Evolutionary conservation across 2,329 filamentous ascomycete genomes (phyloP).

Genomic region (Sporothrix euskadiensis): DNA sequence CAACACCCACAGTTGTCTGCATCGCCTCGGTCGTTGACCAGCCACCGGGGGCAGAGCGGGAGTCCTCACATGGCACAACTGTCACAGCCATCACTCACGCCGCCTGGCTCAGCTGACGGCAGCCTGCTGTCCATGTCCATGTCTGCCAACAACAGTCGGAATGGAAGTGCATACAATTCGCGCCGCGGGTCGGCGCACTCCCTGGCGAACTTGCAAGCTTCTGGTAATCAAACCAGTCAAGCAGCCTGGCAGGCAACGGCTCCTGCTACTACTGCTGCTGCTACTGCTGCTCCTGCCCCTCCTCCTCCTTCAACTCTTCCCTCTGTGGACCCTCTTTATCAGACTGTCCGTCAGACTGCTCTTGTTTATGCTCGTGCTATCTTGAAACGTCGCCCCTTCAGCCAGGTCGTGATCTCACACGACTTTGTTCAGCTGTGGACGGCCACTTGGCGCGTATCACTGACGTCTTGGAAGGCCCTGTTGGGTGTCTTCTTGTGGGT

Average conservation of each 20-base stretch:
- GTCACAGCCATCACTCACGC: not conserved
- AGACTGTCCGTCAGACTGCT: constrained; percentile 49
- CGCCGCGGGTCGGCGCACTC: not conserved
- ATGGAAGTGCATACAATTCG: not conserved
- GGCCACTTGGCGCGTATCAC: constrained; percentile 49
- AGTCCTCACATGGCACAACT: not conserved
- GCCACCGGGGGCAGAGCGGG: not conserved
- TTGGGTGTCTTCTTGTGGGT: constrained; percentile 54
- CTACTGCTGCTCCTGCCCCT: not conserved
- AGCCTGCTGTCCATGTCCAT: constrained; percentile 15
- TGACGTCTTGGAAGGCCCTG: constrained; percentile 49
- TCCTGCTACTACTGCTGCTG: not conserved
- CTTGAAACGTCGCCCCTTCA: constrained; percentile 45
- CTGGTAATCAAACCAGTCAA: not conserved
- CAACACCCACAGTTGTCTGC: not conserved
- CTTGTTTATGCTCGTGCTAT: constrained; percentile 53
- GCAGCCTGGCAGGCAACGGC: not conserved
- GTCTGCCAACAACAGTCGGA: not conserved
- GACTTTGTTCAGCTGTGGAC: constrained; percentile 51
- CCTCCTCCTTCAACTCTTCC: not conserved
- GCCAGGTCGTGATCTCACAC: constrained; percentile 41
- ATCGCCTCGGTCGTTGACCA: not conserved
- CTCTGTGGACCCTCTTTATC: constrained; percentile 48
- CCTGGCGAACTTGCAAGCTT: not conserved
- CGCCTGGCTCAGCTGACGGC: not conserved